Conservation (phyloP, 2,329 filamentous ascomycete genomes). For the Calonectria multiphialidica region DNA sequence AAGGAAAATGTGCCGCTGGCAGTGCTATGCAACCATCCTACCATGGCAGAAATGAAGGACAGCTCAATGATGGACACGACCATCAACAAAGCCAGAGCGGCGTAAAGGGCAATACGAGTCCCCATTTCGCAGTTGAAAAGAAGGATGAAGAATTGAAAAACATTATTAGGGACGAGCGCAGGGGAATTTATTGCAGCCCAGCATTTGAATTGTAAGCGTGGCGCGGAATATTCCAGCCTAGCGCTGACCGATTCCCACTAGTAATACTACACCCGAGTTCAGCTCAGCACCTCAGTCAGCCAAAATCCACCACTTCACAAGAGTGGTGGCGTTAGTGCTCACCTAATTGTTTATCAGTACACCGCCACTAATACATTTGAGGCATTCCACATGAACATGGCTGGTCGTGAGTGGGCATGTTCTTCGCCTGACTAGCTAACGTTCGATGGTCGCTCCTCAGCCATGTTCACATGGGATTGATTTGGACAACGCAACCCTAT, state of each 20-base stretch:
- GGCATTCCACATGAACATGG: neutral
- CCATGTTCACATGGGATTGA: neutral
- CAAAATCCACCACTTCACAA: neutral
- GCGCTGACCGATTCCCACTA: neutral
- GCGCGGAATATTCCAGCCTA: neutral
- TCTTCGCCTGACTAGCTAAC: neutral
- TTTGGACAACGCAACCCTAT: neutral
- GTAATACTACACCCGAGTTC: neutral
- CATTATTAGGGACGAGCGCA: neutral
- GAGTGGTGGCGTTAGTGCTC: neutral
- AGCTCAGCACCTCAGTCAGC: neutral
- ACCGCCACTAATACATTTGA: neutral
- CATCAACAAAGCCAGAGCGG: constrained; percentile 43
- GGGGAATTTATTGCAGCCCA: neutral
- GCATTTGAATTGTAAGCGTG: neutral
- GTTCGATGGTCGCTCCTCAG: neutral
- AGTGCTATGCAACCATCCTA: constrained; percentile 42
- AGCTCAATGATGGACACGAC: constrained; percentile 43
- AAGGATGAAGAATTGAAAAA: neutral
- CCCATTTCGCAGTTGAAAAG: neutral
- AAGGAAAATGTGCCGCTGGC: constrained; percentile 40
- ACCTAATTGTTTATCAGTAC: neutral
- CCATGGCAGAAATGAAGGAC: constrained; percentile 43
- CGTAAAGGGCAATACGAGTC: constrained; percentile 27
- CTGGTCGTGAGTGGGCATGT: neutral